These are phyloP conservation scores for Ambrosia artemisiifolia DNA, from an alignment of 129 eudicot species.

Conservation along the genomic window DNA sequence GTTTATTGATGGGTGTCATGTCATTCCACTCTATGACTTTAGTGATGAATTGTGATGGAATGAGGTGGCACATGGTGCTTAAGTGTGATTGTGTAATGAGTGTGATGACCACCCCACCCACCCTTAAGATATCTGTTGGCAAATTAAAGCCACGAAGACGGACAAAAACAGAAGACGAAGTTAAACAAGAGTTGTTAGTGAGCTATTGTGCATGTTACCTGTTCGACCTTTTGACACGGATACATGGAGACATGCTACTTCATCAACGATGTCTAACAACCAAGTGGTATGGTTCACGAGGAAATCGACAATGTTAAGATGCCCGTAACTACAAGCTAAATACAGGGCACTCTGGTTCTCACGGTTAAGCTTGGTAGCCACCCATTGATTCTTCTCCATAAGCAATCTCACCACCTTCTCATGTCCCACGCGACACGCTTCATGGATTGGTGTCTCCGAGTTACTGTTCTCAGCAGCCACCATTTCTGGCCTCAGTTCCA, in stretches of 20 bases:
- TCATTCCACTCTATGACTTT: too few relatives aligned
- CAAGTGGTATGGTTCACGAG: constrained; percentile 5
- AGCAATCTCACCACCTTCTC: constrained; percentile 12
- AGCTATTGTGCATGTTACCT: constrained; percentile 14
- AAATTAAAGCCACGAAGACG: too few relatives aligned
- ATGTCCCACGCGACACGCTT: constrained; percentile 25
- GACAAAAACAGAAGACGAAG: not conserved
- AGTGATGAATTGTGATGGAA: too few relatives aligned
- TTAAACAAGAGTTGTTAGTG: not conserved
- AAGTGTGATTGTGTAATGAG: too few relatives aligned
- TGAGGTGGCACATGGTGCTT: too few relatives aligned
- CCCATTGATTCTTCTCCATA: constrained; percentile 18
- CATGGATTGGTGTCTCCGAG: constrained; percentile 22
- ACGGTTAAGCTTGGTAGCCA: constrained; percentile 16
- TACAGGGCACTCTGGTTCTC: constrained; percentile 19
- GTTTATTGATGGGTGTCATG: too few relatives aligned
- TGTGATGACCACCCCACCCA: too few relatives aligned
- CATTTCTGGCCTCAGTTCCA: constrained; percentile 22
- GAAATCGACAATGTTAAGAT: constrained; percentile 18
- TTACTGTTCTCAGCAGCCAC: constrained; percentile 13
- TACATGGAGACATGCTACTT: constrained; percentile 18
- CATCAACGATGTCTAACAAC: constrained; percentile 12
- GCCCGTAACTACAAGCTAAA: constrained; percentile 32
- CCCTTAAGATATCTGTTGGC: too few relatives aligned
- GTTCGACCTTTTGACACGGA: constrained; percentile 23